Evolutionary conservation across 2,329 filamentous ascomycete species (phyloP).

Genomic region (Capronia americana): DNA sequence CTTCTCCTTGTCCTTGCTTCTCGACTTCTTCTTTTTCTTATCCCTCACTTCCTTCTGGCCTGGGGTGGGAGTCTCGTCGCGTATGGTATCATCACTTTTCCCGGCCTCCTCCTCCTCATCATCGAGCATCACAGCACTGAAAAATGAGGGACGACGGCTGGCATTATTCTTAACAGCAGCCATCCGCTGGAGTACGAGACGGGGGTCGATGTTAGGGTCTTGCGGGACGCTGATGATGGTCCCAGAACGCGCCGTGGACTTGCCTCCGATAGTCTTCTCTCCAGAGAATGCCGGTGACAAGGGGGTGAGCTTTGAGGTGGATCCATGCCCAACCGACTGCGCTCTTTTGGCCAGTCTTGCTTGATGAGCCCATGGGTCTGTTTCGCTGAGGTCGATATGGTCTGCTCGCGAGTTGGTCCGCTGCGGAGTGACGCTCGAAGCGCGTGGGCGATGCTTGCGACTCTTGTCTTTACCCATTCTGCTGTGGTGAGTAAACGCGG

Average conservation of each 20-base stretch:
- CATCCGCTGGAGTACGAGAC: slow-evolving; percentile 32
- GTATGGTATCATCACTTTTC: slow-evolving; percentile 15
- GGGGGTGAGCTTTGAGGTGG: slow-evolving; percentile 7
- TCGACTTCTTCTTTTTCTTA: slow-evolving; percentile 23
- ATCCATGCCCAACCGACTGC: neutral
- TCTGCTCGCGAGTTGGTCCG: neutral
- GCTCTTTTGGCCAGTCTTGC: slow-evolving; percentile 1
- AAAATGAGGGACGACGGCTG: slow-evolving; percentile 18
- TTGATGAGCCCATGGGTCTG: slow-evolving; percentile 17
- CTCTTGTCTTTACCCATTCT: slow-evolving; percentile 14
- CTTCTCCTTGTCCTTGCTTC: slow-evolving; percentile 16
- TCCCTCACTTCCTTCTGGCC: slow-evolving; percentile 19
- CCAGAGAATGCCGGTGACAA: slow-evolving; percentile 18
- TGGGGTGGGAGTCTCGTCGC: slow-evolving; percentile 21
- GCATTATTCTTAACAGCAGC: slow-evolving; percentile 37
- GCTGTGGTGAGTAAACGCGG: neutral
- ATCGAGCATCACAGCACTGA: slow-evolving; percentile 7
- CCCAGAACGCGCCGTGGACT: neutral
- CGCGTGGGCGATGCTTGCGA: slow-evolving; percentile 9
- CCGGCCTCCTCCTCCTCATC: slow-evolving; percentile 6
- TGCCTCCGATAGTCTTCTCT: neutral
- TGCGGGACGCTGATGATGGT: slow-evolving; percentile 21
- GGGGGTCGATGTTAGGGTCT: slow-evolving; percentile 27
- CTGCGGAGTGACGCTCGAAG: slow-evolving; percentile 17
- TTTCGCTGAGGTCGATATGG: slow-evolving; percentile 26